Conservation (phyloP, 257 asterid species). For the Coffea canephora region DNA sequence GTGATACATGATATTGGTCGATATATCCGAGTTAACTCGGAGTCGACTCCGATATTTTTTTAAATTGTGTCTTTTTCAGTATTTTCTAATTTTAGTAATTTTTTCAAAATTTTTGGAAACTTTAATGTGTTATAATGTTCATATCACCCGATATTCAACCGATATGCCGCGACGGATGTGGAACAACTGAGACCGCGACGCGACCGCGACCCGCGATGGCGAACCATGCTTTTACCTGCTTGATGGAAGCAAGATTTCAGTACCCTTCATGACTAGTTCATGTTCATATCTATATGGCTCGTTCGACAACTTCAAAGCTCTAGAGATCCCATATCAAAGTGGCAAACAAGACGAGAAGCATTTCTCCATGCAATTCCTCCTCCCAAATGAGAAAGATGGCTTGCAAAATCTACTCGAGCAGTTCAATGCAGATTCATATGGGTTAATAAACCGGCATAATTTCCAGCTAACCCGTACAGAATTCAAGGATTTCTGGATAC, state of each 20-base stretch:
- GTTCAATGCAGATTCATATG: neutral
- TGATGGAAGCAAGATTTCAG: conserved; percentile 9
- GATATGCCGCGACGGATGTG: too few relatives aligned
- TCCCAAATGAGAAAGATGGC: conserved; percentile 9
- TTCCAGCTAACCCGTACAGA: neutral
- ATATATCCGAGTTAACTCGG: too few relatives aligned
- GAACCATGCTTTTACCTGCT: too few relatives aligned
- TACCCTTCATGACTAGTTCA: conserved; percentile 22
- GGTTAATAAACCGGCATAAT: neutral
- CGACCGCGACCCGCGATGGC: too few relatives aligned
- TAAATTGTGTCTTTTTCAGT: too few relatives aligned
- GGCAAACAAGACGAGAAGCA: neutral
- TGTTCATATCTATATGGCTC: neutral
- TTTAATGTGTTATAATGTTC: too few relatives aligned
- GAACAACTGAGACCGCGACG: too few relatives aligned
- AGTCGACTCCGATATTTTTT: too few relatives aligned
- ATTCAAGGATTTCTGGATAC: conserved; percentile 5
- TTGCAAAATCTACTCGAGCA: conserved; percentile 2
- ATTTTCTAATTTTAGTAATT: too few relatives aligned
- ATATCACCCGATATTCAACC: too few relatives aligned
- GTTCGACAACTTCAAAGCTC: conserved; percentile 7
- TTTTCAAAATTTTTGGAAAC: too few relatives aligned
- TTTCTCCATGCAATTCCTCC: conserved; percentile 14
- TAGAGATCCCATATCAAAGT: conserved; percentile 15
- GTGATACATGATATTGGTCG: too few relatives aligned